Percentiles rank a stretch among this genome's conserved stretches.
These are phyloP conservation scores for Solanum hybrid DNA, from an alignment of 305 asterid species.

Conservation along the genomic window DNA sequence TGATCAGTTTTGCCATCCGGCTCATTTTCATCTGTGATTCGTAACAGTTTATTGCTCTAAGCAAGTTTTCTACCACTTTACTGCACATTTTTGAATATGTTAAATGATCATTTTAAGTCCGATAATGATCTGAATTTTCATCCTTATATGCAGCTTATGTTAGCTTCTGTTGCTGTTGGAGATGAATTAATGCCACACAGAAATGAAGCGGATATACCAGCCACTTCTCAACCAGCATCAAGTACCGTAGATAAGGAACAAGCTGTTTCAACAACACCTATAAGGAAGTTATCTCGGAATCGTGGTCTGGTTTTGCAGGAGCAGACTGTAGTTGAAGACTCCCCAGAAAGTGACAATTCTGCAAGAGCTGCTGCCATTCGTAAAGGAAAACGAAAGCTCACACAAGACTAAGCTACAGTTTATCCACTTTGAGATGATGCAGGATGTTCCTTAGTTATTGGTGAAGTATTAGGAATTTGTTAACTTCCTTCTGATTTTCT, in stretches of 20 bases:
- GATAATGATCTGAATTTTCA: not conserved
- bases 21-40: not conserved
- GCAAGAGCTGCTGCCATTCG: constrained; percentile 44
- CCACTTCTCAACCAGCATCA: constrained; percentile 16
- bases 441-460: not conserved
- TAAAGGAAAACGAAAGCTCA: constrained; percentile 45
- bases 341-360: constrained; percentile 52
- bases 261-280: constrained; percentile 52
- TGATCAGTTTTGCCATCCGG: not conserved
- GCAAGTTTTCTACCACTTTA: not conserved
- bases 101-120: not conserved
- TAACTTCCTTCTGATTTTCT: not conserved
- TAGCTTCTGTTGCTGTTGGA: constrained; percentile 52
- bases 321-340: constrained; percentile 58
- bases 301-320: constrained; percentile 84
- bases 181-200: constrained; percentile 89
- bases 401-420: not conserved
- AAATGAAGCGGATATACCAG: constrained; percentile 6
- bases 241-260: constrained; percentile 19
- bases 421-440: not conserved
- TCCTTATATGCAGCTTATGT: constrained; percentile 54
- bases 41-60: not conserved
- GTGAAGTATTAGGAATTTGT: not conserved
- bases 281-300: constrained; percentile 77
- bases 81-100: not conserved